phyloP scores from a whole-genome alignment of 2,329 filamentous ascomycete genomes.

The Talaromyces verruculosus region DNA sequence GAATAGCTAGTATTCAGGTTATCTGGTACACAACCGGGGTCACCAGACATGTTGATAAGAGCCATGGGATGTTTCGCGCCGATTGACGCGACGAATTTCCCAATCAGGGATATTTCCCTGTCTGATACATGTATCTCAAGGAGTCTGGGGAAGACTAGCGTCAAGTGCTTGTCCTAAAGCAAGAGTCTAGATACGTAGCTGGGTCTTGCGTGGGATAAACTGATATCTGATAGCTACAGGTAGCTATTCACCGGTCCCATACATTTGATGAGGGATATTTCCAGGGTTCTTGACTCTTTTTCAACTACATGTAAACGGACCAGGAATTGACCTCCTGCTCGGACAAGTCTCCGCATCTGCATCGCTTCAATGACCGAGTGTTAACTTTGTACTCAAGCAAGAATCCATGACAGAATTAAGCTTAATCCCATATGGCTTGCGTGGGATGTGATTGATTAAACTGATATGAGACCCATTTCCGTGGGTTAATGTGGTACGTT shows the following conservation, averaged over 20 bases:
- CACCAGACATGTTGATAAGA: slow-evolving; percentile 3
- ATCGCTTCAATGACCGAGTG: neutral
- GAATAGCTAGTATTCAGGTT: neutral
- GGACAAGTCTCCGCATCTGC: neutral
- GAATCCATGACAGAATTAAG: neutral
- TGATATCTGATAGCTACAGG: neutral
- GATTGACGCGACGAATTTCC: neutral
- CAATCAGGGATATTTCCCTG: neutral
- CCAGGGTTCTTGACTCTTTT: neutral
- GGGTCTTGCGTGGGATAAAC: neutral
- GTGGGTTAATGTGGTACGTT: neutral
- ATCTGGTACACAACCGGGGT: neutral
- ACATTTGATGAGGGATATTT: neutral
- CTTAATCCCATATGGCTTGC: neutral
- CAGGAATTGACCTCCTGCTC: neutral
- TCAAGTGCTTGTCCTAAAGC: neutral
- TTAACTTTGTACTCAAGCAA: neutral
- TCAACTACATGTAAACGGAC: neutral
- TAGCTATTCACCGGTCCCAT: neutral
- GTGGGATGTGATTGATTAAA: neutral
- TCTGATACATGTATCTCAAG: neutral
- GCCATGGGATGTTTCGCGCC: neutral
- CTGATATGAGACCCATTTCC: neutral
- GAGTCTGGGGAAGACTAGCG: slow-evolving; percentile 2
- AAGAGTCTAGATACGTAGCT: neutral